These are phyloP conservation scores for Dactylonectria macrodidyma DNA, from an alignment of 2,329 filamentous ascomycete species.

Conservation along the genomic window DNA sequence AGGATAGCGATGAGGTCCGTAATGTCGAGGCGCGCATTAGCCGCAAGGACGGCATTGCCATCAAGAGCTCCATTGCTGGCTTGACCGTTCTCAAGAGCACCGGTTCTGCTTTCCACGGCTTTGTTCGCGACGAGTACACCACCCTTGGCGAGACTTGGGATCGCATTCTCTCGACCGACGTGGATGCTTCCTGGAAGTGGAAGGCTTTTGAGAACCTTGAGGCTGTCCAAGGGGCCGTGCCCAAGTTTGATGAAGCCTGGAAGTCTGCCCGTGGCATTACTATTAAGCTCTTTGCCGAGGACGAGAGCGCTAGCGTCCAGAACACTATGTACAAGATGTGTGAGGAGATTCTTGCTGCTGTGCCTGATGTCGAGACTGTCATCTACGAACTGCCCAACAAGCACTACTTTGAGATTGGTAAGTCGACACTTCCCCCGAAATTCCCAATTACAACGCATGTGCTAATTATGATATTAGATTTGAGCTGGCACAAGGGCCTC, in stretches of 20 bases:
- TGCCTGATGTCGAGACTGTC: conserved; percentile 79
- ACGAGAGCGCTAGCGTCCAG: conserved; percentile 94
- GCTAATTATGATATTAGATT: conserved; percentile 68
- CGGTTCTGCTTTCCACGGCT: conserved; percentile 95
- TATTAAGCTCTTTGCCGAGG: conserved; percentile 90
- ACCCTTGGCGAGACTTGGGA: conserved; percentile 93
- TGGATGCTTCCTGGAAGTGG: conserved; percentile 92
- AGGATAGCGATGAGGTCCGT: conserved; percentile 90
- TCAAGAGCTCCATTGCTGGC: conserved; percentile 84
- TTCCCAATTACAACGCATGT: conserved; percentile 13
- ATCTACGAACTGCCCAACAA: conserved; percentile 95
- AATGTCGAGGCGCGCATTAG: conserved; percentile 82
- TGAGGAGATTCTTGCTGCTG: conserved; percentile 84
- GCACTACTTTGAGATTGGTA: conserved; percentile 97
- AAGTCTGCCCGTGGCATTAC: conserved; percentile 85
- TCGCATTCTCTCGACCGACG: conserved; percentile 93
- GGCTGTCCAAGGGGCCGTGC: conserved; percentile 75
- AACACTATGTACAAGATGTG: conserved; percentile 99
- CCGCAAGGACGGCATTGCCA: conserved; percentile 78
- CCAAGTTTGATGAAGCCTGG: conserved; percentile 85
- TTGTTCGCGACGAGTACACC: conserved; percentile 93
- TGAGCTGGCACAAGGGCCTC: conserved; percentile 95
- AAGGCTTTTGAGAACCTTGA: conserved; percentile 75
- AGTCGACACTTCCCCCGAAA: conserved; percentile 52
- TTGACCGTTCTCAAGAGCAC: conserved; percentile 96